phyloP scores from a whole-genome alignment of 2,329 filamentous ascomycete species.

The Aspergillus fischeri region DNA sequence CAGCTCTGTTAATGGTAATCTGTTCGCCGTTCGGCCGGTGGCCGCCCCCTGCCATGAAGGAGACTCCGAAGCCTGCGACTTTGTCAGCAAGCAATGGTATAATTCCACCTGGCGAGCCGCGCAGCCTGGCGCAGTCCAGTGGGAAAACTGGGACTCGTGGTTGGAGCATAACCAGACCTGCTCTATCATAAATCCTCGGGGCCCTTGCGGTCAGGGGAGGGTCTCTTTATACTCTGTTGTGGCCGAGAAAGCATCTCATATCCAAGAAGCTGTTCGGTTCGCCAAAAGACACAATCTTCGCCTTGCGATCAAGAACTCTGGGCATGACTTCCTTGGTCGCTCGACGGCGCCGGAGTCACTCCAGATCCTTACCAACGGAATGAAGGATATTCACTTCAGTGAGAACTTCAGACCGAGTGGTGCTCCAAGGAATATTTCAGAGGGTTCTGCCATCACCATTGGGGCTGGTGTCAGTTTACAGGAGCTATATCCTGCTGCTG shows the following conservation, averaged over 20 bases:
- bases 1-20: slow-evolving; percentile 32
- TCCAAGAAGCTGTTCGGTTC: slow-evolving; percentile 38
- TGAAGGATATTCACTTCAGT: slow-evolving; percentile 7
- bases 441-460: not conserved
- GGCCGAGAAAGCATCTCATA: slow-evolving; percentile 27
- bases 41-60: slow-evolving; percentile 23
- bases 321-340: slow-evolving; percentile 18
- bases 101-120: slow-evolving; percentile 36
- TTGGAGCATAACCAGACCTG: slow-evolving; percentile 33
- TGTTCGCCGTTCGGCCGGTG: slow-evolving; percentile 31
- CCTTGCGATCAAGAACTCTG: slow-evolving; percentile 34
- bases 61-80: slow-evolving; percentile 13
- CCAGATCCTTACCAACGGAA: slow-evolving; percentile 22
- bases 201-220: slow-evolving; percentile 32
- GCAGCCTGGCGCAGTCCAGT: slow-evolving; percentile 35
- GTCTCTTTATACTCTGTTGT: slow-evolving; percentile 36
- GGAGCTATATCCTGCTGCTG: slow-evolving; percentile 5
- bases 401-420: slow-evolving; percentile 6
- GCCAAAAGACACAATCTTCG: slow-evolving; percentile 21
- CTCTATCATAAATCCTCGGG: slow-evolving; percentile 25
- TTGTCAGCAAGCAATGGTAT: slow-evolving; percentile 10
- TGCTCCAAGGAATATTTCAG: not conserved
- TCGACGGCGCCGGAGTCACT: slow-evolving; percentile 30
- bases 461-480: slow-evolving; percentile 8
- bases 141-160: slow-evolving; percentile 40